Conservation (phyloP, 1,284 basidiomycete genomes). For the Leccinum holopus region DNA sequence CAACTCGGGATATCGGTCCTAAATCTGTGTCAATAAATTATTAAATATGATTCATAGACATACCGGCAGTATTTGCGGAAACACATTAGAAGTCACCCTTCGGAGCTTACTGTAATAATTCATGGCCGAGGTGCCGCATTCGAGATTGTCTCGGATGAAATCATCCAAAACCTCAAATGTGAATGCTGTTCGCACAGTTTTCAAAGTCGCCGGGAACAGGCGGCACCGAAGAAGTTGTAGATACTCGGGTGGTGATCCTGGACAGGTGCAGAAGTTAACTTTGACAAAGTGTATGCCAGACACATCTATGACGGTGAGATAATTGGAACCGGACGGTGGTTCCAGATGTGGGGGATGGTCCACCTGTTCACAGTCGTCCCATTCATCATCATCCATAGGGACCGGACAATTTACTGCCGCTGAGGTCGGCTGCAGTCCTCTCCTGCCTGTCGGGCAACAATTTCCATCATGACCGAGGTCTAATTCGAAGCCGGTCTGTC, state of each 20-base stretch:
- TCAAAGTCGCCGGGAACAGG: background rate
- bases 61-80: slow-evolving; percentile 21
- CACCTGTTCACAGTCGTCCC: background rate
- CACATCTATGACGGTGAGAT: background rate
- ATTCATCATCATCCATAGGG: background rate
- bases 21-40: background rate
- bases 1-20: background rate
- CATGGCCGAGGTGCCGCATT: slow-evolving; percentile 28
- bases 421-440: background rate
- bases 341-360: background rate
- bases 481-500: background rate
- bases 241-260: background rate
- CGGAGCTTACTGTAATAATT: slow-evolving; percentile 28
- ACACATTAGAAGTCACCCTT: slow-evolving; percentile 23
- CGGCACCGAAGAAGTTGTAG: background rate
- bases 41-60: background rate
- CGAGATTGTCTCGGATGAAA: slow-evolving; percentile 27
- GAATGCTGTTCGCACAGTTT: background rate
- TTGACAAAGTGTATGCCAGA: background rate
- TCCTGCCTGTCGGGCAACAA: background rate
- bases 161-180: slow-evolving; percentile 4
- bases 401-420: background rate
- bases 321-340: background rate
- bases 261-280: background rate
- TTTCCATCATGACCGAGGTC: background rate